phyloP scores from a whole-genome alignment of 495 filamentous ascomycete species.

The Penicillium cosmopolitanum region DNA sequence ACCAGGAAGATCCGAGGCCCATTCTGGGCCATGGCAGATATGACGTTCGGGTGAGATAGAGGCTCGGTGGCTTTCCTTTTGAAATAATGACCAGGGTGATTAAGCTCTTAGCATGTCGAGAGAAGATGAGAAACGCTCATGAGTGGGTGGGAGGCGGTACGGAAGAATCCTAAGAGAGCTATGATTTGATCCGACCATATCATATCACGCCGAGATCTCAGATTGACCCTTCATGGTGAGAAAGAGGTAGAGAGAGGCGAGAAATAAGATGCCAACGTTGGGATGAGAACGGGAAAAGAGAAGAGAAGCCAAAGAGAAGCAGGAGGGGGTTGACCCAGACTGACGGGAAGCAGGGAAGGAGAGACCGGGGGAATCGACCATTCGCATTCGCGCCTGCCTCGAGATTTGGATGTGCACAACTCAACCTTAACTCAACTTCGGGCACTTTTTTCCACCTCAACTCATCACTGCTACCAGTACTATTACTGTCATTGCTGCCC shows the following conservation, averaged over 20 bases:
- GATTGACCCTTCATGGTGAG: background rate
- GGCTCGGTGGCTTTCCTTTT: background rate
- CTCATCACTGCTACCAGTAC: background rate
- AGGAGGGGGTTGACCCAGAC: conserved; percentile 21
- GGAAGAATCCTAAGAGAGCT: background rate
- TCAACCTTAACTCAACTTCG: background rate
- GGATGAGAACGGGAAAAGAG: background rate
- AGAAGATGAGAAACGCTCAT: background rate
- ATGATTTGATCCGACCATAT: background rate
- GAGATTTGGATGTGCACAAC: background rate
- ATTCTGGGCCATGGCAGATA: background rate
- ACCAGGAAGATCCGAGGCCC: conserved; percentile 15
- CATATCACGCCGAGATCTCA: background rate
- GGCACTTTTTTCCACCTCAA: background rate
- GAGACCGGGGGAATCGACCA: conserved; percentile 15
- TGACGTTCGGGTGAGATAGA: background rate
- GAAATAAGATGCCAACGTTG: background rate
- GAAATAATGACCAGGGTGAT: too few species aligned
- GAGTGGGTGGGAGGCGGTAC: background rate
- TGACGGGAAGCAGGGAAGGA: conserved; percentile 31
- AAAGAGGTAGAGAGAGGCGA: background rate
- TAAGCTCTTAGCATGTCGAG: too few species aligned
- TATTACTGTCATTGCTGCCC: conserved; percentile 1
- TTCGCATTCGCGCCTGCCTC: background rate
- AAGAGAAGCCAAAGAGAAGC: background rate